phyloP scores from a whole-genome alignment of 2,329 filamentous ascomycete species.

The Cladosporium sp. region DNA sequence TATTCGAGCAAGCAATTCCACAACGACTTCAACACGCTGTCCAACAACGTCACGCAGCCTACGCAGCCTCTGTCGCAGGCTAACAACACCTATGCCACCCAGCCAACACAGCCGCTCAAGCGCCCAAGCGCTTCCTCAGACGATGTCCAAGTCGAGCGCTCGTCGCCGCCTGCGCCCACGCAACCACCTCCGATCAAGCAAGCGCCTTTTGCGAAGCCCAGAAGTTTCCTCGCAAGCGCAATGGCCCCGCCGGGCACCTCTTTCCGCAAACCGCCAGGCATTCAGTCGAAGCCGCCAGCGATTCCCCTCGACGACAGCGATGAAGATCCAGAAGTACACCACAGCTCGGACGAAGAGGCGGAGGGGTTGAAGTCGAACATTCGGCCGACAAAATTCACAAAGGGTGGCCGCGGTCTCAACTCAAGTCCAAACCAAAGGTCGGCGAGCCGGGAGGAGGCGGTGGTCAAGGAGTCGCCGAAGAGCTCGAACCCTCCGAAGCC shows the following conservation, averaged over 20 bases:
- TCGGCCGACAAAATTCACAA: constrained; percentile 52
- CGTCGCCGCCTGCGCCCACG: constrained; percentile 56
- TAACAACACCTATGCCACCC: constrained; percentile 37
- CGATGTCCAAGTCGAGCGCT: constrained; percentile 75
- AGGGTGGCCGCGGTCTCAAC: constrained; percentile 30
- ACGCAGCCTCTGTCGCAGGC: constrained; percentile 47
- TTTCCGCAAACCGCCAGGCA: constrained; percentile 47
- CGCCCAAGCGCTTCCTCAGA: constrained; percentile 32
- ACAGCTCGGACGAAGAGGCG: constrained; percentile 24
- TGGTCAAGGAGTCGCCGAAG: constrained; percentile 26
- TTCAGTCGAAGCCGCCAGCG: constrained; percentile 17
- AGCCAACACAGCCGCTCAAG: constrained; percentile 55
- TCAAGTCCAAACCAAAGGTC: constrained; percentile 25
- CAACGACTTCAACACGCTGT: constrained; percentile 2
- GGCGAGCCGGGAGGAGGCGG: constrained; percentile 10
- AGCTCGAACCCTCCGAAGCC: constrained; percentile 9
- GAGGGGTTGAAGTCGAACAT: constrained; percentile 50
- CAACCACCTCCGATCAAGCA: constrained; percentile 18
- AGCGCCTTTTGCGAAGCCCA: constrained; percentile 23
- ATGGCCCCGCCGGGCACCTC: constrained; percentile 72
- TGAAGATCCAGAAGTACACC: constrained; percentile 37
- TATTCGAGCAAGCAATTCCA: constrained; percentile 9
- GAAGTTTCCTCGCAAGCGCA: constrained; percentile 48
- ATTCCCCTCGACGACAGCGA: constrained; percentile 34
- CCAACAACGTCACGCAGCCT: constrained; percentile 46